These are phyloP conservation scores for Cucumis hystrix DNA, from an alignment of 306 rosid genomes.

Conservation along the genomic window DNA sequence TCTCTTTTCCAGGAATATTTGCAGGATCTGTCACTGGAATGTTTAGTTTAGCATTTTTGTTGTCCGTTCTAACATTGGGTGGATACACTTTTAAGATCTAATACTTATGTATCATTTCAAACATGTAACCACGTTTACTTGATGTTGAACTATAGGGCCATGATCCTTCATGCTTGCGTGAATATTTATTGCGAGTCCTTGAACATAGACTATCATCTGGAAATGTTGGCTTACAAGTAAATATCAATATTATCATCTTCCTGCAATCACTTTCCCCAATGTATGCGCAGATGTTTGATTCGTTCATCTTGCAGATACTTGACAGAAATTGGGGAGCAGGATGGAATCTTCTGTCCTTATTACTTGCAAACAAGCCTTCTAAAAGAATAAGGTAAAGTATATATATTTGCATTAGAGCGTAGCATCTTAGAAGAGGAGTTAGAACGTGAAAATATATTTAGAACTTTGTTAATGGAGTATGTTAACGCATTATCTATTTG, in stretches of 20 bases:
- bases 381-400: slow-evolving; percentile 55
- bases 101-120: neutral
- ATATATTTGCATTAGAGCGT: neutral
- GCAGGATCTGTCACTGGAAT: neutral
- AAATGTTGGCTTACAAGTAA: slow-evolving; percentile 76
- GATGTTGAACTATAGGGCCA: slow-evolving; percentile 54
- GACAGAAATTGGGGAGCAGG: slow-evolving; percentile 99
- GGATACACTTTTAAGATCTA: neutral
- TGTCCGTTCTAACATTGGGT: neutral
- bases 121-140: slow-evolving; percentile 6
- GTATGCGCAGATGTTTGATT: slow-evolving; percentile 10
- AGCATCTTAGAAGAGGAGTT: slow-evolving; percentile 9
- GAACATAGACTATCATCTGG: slow-evolving; percentile 50
- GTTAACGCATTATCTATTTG: neutral
- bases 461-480: neutral
- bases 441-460: neutral
- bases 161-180: slow-evolving; percentile 93
- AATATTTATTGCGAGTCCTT: slow-evolving; percentile 55
- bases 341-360: slow-evolving; percentile 80
- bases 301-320: slow-evolving; percentile 52
- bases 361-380: slow-evolving; percentile 78
- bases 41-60: neutral
- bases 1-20: neutral
- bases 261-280: slow-evolving; percentile 12
- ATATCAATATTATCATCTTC: slow-evolving; percentile 1